Evolutionary conservation across 2,329 filamentous ascomycete genomes (phyloP).

Genomic region (Aspergillus felis): DNA sequence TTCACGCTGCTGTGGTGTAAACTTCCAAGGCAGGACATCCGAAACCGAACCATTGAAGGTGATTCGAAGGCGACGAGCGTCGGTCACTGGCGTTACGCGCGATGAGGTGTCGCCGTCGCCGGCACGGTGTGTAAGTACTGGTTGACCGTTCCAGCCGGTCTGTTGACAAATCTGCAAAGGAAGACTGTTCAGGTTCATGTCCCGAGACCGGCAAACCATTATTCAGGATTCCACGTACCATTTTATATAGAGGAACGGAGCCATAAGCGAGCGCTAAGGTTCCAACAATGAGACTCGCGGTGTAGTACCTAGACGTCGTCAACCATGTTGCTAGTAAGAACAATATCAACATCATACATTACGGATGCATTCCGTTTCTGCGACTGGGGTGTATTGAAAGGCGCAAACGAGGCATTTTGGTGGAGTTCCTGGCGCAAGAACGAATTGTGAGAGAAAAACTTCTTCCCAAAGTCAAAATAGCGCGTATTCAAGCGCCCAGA

Average conservation of each 20-base stretch:
- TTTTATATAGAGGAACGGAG: slow-evolving; percentile 65
- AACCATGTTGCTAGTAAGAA: slow-evolving; percentile 5
- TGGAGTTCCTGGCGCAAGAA: slow-evolving; percentile 19
- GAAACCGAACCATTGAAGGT: slow-evolving; percentile 96
- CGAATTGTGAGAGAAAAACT: slow-evolving; percentile 33
- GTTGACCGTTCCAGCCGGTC: slow-evolving; percentile 82
- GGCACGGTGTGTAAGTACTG: slow-evolving; percentile 74
- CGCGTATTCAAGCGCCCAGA: slow-evolving; percentile 13
- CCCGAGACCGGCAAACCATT: background rate
- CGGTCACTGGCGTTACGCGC: slow-evolving; percentile 74
- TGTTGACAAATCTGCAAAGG: slow-evolving; percentile 46
- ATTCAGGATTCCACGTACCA: slow-evolving; percentile 41
- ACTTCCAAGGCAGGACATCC: slow-evolving; percentile 95
- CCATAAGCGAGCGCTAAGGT: slow-evolving; percentile 63
- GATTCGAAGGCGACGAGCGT: slow-evolving; percentile 81
- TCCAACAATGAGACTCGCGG: slow-evolving; percentile 59
- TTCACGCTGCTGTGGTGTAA: slow-evolving; percentile 92
- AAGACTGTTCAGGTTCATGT: background rate
- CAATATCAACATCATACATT: slow-evolving; percentile 40
- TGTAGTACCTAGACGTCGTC: slow-evolving; percentile 53
- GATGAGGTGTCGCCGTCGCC: slow-evolving; percentile 64
- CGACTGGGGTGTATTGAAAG: slow-evolving; percentile 33
- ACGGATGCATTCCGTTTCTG: slow-evolving; percentile 53
- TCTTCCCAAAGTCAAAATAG: slow-evolving; percentile 20
- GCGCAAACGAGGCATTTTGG: slow-evolving; percentile 24